Base-by-base conservation (phyloP, 306 rosid species). In the Ceratonia siliqua region DNA sequence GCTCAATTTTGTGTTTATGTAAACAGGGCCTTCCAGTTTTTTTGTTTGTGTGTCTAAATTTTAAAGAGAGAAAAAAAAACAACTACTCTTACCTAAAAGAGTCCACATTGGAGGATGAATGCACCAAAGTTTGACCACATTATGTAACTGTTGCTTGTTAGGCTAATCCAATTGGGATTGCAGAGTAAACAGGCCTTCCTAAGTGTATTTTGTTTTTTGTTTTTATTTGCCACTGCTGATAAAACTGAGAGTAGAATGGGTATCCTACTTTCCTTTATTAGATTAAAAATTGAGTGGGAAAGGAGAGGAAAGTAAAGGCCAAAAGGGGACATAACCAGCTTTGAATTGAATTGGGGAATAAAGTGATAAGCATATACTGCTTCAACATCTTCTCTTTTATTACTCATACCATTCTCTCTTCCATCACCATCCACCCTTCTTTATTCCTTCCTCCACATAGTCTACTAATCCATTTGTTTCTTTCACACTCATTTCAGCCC, bases 341-440 rank as follows among this genome's bases (percentile, higher is more conserved):
- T 62, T 17, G 62, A 15, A 45, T 41, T 38, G 59, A 52, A 45
- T 41, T 38, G 59, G 43, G 57, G 86, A 67, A 85, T 85, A 82
- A 82, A 82, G 84, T 38, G 42, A 30, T 3, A 48, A 43, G 75
- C 75, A 77, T 82, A 57, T 77, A 15, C 75, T n/a, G 6, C 55
- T 58, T 7, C 78, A 75, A 71, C 70, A 41, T 1, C 24, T 32
- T 42, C 32, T 52, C 43, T 75, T 79, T 82, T 69, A 69, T 54
- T 46, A 54, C 4, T 35, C 24, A 13, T 42, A 35, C 30, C 43
- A 33, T 68, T 61, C 7, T 43, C 68, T 68, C 53, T 53, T 78
- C 72, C 62, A 62, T 32, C 69, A 57, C 2, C 78, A 22, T 72
- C 46, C 46, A 24, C 48, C 43, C 1, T 70, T 53, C 52, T 20